Evolutionary conservation across 78 protist species (phyloP).

Genomic region (Dictyostelium purpureum): DNA sequence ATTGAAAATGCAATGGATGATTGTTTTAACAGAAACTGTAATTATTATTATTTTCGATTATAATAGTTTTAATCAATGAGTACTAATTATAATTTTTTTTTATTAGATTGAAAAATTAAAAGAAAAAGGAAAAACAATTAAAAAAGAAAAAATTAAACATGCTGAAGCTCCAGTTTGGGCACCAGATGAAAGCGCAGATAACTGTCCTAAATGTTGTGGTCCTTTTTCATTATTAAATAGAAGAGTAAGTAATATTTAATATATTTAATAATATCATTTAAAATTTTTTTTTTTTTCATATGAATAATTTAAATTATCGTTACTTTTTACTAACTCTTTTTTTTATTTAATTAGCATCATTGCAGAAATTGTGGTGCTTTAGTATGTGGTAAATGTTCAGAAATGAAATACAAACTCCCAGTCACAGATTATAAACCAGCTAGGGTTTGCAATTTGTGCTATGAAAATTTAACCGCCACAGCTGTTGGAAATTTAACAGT

Average conservation of each 20-base stretch:
- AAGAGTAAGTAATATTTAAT: conserved; percentile 42
- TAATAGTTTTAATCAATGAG: neutral
- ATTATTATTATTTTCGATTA: neutral
- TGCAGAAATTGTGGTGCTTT: conserved; percentile 74
- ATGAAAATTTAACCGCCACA: neutral
- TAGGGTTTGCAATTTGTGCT: conserved; percentile 50
- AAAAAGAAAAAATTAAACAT: neutral
- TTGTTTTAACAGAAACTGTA: conserved; percentile 34
- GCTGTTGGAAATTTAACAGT: neutral
- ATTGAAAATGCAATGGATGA: conserved; percentile 63
- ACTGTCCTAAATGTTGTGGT: conserved; percentile 31
- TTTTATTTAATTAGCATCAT: conserved; percentile 74
- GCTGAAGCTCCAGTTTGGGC: conserved; percentile 76
- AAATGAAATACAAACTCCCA: conserved; percentile 20
- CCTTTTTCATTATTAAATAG: conserved; percentile 49
- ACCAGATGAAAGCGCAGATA: conserved; percentile 52
- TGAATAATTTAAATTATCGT: neutral
- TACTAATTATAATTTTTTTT: neutral
- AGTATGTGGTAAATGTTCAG: conserved; percentile 67
- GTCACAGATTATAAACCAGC: conserved; percentile 42
- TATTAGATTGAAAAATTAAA: conserved; percentile 21
- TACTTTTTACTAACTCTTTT: no score
- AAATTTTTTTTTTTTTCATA: no score
- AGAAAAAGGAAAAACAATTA: conserved; percentile 50
- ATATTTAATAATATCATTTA: no score